Evolutionary conservation across 305 asterid genomes (phyloP).

Genomic region (Fraxinus velutina): DNA sequence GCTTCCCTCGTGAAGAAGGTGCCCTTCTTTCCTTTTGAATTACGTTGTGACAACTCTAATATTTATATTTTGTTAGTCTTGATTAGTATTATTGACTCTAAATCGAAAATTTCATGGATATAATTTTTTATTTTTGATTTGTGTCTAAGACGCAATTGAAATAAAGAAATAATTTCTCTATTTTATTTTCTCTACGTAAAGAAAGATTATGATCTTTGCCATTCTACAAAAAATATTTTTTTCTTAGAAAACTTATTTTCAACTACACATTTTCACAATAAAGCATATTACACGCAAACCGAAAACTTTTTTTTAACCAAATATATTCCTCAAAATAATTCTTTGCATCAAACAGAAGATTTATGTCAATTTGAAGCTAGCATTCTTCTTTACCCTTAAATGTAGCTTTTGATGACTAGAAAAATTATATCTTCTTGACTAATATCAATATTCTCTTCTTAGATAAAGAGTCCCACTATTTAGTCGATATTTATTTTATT

Average conservation of each 20-base stretch:
- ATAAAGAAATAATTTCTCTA: not conserved
- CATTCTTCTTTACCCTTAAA: not conserved
- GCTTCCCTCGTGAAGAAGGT: not conserved
- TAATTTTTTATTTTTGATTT: no score
- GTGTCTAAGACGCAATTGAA: not conserved
- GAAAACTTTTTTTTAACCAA: no score
- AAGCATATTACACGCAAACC: no score
- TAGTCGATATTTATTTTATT: not conserved
- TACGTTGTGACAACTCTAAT: not conserved
- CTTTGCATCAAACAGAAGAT: not conserved
- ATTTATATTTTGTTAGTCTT: not conserved
- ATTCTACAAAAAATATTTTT: not conserved
- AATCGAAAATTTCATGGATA: not conserved
- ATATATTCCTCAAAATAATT: not conserved
- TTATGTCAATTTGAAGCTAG: not conserved
- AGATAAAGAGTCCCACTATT: not conserved
- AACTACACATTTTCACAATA: no score
- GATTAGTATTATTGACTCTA: not conserved
- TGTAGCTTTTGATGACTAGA: not conserved
- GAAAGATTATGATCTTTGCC: not conserved
- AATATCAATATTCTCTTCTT: not conserved
- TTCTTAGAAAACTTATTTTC: not conserved
- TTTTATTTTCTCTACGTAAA: not conserved
- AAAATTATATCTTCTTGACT: not conserved
- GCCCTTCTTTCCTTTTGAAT: not conserved